Evolutionary conservation across 208 protist species (phyloP).

Genomic region (Trypanosoma caninum): DNA sequence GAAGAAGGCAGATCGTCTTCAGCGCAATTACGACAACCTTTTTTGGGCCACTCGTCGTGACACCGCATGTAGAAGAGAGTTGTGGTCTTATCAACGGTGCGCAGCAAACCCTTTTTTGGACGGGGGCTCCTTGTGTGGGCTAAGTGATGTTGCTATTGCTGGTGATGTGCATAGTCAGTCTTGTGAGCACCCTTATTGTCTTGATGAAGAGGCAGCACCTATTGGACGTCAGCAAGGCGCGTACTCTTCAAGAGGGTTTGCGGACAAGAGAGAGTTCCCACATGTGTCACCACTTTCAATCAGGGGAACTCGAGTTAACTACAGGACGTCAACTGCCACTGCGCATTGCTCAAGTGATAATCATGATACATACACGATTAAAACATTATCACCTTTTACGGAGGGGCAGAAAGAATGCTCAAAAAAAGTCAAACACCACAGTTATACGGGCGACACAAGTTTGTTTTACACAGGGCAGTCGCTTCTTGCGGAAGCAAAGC

Average conservation of each 20-base stretch:
- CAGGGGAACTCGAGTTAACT: too few relatives aligned
- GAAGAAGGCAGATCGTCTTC: conserved; percentile 11
- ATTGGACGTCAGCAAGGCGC: background rate
- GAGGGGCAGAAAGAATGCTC: background rate
- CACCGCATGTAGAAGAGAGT: background rate
- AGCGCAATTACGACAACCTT: conserved; percentile 12
- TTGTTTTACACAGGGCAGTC: conserved; percentile 18
- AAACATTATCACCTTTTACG: background rate
- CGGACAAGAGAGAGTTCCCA: too few relatives aligned
- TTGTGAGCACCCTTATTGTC: background rate
- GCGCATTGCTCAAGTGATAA: too few relatives aligned
- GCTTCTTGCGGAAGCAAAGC: background rate
- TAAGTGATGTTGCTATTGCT: too few relatives aligned
- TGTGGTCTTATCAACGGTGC: too few relatives aligned
- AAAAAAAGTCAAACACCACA: background rate
- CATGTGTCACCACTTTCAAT: too few relatives aligned
- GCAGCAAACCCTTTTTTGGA: too few relatives aligned
- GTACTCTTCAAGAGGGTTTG: background rate
- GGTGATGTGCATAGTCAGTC: too few relatives aligned
- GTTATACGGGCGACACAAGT: background rate
- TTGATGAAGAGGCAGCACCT: background rate
- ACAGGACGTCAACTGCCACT: too few relatives aligned
- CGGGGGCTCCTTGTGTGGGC: too few relatives aligned
- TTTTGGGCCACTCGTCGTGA: conserved; percentile 13
- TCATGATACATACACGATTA: too few relatives aligned